These are phyloP conservation scores for Reutealis trisperma DNA, from an alignment of 345 rosid species.

Conservation along the genomic window DNA sequence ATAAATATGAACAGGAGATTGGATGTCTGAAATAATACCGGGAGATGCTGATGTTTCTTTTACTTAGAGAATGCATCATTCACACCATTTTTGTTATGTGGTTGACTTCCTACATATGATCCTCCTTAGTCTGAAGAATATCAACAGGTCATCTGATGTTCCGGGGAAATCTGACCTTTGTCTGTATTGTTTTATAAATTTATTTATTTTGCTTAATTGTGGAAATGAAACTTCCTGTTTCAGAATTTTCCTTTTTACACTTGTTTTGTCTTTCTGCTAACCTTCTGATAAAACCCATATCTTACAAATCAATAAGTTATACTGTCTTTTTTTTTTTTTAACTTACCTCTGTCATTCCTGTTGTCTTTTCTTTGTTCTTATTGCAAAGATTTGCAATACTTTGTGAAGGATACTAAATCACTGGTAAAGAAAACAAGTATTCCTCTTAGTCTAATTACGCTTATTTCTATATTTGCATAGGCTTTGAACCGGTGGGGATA, in stretches of 20 bases:
- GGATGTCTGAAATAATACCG: background rate
- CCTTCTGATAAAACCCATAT: background rate
- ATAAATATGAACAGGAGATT: background rate
- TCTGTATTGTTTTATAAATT: background rate
- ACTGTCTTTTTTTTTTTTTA: background rate
- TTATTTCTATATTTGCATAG: slow-evolving; percentile 36
- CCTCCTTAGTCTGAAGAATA: background rate
- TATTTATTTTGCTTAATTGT: background rate
- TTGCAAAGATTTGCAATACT: background rate
- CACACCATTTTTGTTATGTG: background rate
- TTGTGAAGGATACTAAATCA: background rate
- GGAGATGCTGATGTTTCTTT: background rate
- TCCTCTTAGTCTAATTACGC: slow-evolving; percentile 9
- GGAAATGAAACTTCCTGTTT: background rate
- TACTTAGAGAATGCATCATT: background rate
- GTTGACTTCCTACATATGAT: background rate
- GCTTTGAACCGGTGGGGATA: slow-evolving; percentile 94
- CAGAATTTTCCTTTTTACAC: background rate
- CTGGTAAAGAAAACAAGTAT: background rate
- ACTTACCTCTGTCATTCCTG: background rate
- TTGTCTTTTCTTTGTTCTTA: background rate
- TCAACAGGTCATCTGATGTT: background rate
- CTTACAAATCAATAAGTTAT: background rate
- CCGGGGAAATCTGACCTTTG: too few relatives aligned
- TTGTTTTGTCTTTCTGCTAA: background rate